Evolutionary conservation across 2,329 filamentous ascomycete genomes (phyloP), one percentile per base, ranked within the genome.

Genomic region (Xylaria multiplex): DNA sequence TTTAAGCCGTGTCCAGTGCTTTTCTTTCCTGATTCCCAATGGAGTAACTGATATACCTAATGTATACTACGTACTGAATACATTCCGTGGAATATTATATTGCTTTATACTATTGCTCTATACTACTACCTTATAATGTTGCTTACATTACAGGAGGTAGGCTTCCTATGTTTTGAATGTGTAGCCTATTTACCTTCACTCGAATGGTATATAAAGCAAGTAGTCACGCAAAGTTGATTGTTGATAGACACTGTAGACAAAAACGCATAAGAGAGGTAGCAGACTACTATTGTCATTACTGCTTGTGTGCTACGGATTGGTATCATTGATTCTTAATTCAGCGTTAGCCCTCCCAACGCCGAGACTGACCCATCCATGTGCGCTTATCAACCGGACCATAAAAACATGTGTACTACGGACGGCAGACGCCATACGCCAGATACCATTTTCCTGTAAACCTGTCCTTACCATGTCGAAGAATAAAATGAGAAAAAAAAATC

Each of bases 331-430:
- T 27, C 8, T 66, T 7, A 48, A 62, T 57, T 40, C 48, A 48
- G 54, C 6, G 50, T 32, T 11, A 54, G 8, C 27, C 48, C 27
- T 56, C 67, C 42, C 19, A 57, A 69, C 67, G 48, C 67, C 64
- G 56, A 42, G n/a, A 42, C 64, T 24, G 5, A 40, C 32, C 49
- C 56, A 30, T 54, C 13, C 52, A 19, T 57, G 45, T 30, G n/a
- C 16, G 46, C 63, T 8, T 58, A 46, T 43, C 50, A 16, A 7
- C 42, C 35, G 35, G 40, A 32, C 52, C 59, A 50, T 58, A 35
- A 55, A 35, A 55, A 59, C n/a, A 56, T 40, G 11, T 50, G n/a
- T 45, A 48, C 22, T 19, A 16, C n/a, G 50, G n/a, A 40, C 46
- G 16, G 14, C 22, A 55, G 14, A 46, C 46, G 19, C 65, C 35